Percentiles rank a stretch among this genome's conserved stretches.
phyloP scores from a whole-genome alignment of 2,329 filamentous ascomycete species.

The Chrysoporthe puriensis region DNA sequence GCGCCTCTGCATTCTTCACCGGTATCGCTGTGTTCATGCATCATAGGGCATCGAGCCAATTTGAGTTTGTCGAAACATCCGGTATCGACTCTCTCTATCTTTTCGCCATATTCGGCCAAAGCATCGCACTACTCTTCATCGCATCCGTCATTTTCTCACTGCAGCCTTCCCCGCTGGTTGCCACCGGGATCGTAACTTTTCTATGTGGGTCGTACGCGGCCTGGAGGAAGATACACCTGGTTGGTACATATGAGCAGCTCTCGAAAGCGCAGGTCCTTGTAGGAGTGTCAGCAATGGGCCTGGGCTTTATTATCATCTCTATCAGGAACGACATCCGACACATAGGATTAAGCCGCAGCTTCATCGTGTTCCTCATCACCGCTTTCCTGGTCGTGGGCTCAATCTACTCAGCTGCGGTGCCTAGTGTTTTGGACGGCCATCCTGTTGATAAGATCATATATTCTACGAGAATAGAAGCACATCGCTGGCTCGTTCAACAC shows the following conservation, averaged over 20 bases:
- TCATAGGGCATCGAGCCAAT: conserved; percentile 17
- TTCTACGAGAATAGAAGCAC: conserved; percentile 49
- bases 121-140: conserved; percentile 47
- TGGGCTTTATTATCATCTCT: conserved; percentile 48
- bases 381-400: conserved; percentile 41
- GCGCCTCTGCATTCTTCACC: conserved; percentile 45
- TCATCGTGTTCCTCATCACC: conserved; percentile 45
- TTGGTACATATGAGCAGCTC: conserved; percentile 52
- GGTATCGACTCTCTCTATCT: conserved; percentile 49
- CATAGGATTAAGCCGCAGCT: conserved; percentile 48
- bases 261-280: conserved; percentile 42
- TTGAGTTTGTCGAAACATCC: conserved; percentile 17
- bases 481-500: conserved; percentile 51
- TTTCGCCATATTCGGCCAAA: conserved; percentile 54
- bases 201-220: conserved; percentile 44
- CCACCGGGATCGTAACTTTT: conserved; percentile 49
- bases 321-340: conserved; percentile 49
- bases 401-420: conserved; percentile 42
- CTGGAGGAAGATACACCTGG: conserved; percentile 40
- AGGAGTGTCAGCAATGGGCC: conserved; percentile 44
- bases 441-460: conserved; percentile 56
- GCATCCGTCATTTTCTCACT: conserved; percentile 51
- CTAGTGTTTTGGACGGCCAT: conserved; percentile 41
- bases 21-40: conserved; percentile 42
- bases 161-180: conserved; percentile 49